These are phyloP conservation scores for Colletotrichum paranaense DNA, from an alignment of 2,329 filamentous ascomycete species.

Conservation along the genomic window DNA sequence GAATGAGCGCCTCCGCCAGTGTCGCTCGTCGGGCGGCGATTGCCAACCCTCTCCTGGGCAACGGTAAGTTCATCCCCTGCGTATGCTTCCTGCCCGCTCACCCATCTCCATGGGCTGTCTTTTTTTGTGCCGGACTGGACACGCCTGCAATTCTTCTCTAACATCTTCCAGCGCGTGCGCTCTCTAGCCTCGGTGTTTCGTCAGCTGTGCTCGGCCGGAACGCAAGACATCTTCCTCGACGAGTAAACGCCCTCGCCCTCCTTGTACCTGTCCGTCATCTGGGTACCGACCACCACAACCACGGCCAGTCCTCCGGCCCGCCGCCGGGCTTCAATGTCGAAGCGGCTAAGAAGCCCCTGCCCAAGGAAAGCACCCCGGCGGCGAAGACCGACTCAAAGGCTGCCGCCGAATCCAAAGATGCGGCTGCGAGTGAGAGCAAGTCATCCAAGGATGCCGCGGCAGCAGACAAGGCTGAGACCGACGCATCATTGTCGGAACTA, in stretches of 20 bases:
- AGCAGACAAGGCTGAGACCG: conserved; percentile 49
- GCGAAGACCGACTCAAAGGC: conserved; percentile 49
- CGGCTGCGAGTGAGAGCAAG: conserved; percentile 37
- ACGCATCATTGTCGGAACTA: conserved; percentile 68
- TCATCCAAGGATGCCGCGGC: conserved; percentile 42
- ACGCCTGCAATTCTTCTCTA: conserved; percentile 37
- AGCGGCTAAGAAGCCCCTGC: conserved; percentile 85
- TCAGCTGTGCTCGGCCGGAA: conserved; percentile 60
- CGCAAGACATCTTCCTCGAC: conserved; percentile 55
- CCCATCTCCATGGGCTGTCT: neutral
- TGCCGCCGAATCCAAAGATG: conserved; percentile 39
- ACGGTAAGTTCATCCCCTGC: conserved; percentile 51
- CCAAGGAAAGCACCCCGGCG: conserved; percentile 60
- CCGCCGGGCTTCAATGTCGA: conserved; percentile 94
- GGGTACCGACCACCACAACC: conserved; percentile 69
- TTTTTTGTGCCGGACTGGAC: neutral
- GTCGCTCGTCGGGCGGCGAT: conserved; percentile 66
- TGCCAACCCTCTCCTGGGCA: conserved; percentile 63
- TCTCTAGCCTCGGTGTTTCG: conserved; percentile 59
- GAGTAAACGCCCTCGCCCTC: conserved; percentile 65
- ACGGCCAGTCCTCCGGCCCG: conserved; percentile 68
- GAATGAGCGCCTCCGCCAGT: conserved; percentile 67
- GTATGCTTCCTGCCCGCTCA: conserved; percentile 23
- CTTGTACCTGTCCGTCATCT: conserved; percentile 67
- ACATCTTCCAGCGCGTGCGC: conserved; percentile 53